Base-by-base conservation (phyloP, 1,139 yeast species). In the Tardiomyces depauwii region DNA sequence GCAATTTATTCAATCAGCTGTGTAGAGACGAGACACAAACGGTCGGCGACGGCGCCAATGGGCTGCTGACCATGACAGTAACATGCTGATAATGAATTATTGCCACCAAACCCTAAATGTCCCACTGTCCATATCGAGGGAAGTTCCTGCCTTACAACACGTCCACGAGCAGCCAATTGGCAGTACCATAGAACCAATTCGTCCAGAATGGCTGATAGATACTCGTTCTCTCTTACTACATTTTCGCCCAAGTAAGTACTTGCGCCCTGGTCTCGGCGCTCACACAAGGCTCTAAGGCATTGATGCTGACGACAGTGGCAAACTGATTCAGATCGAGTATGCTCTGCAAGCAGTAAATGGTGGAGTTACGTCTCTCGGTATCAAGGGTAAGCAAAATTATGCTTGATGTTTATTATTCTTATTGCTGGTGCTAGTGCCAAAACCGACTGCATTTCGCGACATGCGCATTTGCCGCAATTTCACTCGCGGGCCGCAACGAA, bases 281-380 rank as follows among this genome's bases (percentile, higher is more conserved):
- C n/a, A 30, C 21, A n/a, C 16, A 10, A 16, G 16, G 18, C 16
- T 36, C 18, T 18, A 19, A 23, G 32, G 21, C 23, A 38, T 12
- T 19, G 18, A 38, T 32, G 38, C 42, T 40, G 38, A 42, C 38
- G 41, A 36, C 50, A 82, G 95, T 67, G 99, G 99, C 58, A 93
- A 93, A 70, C 77, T 93, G 55, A 96, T 91, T 42, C 99, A 93
- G 70, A 93, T 93, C 59, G 98, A 93, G 66, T 91, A 93, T 66
- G 98, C 99, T 16, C 74, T 93, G 57, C 91, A 91, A 57, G 97
- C 96, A 1, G 98, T 91, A 42, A 93, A 89, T 63, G 96, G 88
- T 64, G 99, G 99, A 63, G 96, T 91, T 44, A 89, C 98, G 14
- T 85, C 97, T 13, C 76, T 93, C 47, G 99, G 97, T 42, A 89